Evolutionary conservation across 352 stramenopile genomes (phyloP), one percentile per base, ranked within the genome.

Genomic region (Poterioochromonas sp.): DNA sequence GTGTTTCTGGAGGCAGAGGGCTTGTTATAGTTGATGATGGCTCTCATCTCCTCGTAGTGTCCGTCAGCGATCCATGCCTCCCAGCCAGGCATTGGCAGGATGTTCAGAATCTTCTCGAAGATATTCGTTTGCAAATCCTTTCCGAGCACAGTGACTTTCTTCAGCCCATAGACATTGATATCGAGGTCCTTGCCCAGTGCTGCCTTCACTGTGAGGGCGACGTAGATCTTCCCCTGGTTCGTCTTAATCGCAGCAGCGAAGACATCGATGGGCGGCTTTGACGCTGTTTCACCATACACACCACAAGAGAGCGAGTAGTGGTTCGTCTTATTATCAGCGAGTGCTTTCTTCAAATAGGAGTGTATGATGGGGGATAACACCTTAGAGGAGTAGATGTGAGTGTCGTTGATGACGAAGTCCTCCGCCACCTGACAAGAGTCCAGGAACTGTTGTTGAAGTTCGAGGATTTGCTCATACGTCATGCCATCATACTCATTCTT

Each of bases 211-310:
- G 69, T 76, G 0, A 76, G 3, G 11, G 69, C 34, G n/a, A 76
- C 37, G 32, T 76, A 76, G 1, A 76, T 63, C 8, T 58, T 63
- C 2, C n/a, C 39, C 11, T 76, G 12, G 32, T 76, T 39, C 12
- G 69, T 65, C 1, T 35, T 18, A 5, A 76, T 64, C 1, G 40
- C 69, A 37, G 69, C 39, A 37, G 69, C 69, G 32, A 76, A 76
- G 3, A 76, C 69, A 29, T 76, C 69, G 32, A 76, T 76, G 18
- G 69, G 69, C 32, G 69, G 69, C 18, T 76, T 70, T 12, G 43
- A 22, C 18, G 29, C 44, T 37, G 8, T 20, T 18, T 76, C 69
- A n/a, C 69, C 69, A 43, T 76, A 76, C 3, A 76, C 49, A 43
- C 69, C 69, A 43, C 35, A 65, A n/a, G 69, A 35, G 8, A 76